These are phyloP conservation scores for Penicillium sp. DNA, from an alignment of 2,329 filamentous ascomycete species.

Conservation along the genomic window DNA sequence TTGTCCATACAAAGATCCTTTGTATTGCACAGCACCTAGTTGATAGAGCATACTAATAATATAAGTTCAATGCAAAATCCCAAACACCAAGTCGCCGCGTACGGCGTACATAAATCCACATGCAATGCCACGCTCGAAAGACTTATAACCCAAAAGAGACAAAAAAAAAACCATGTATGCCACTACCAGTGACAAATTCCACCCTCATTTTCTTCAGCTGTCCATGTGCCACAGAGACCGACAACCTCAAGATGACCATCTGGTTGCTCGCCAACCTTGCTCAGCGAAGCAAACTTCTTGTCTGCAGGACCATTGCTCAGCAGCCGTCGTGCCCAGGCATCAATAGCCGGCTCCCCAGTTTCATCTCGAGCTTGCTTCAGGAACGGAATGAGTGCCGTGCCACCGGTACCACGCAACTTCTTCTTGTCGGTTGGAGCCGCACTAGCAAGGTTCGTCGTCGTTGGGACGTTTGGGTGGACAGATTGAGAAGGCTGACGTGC, in stretches of 20 bases:
- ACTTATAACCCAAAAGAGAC: background rate
- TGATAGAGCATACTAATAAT: background rate
- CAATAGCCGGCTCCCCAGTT: conserved; percentile 86
- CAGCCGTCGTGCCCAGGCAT: conserved; percentile 59
- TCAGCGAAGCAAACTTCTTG: conserved; percentile 44
- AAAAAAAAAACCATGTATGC: background rate
- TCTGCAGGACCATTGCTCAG: conserved; percentile 52
- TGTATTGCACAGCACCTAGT: too few species aligned
- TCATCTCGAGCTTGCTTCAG: conserved; percentile 95
- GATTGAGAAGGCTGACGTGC: conserved; percentile 62
- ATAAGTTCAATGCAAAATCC: background rate
- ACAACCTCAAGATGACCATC: conserved; percentile 58
- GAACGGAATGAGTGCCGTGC: conserved; percentile 91
- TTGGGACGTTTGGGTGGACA: conserved; percentile 46
- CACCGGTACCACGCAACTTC: conserved; percentile 83
- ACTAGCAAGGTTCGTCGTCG: conserved; percentile 61
- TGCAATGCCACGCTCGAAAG: conserved; percentile 21
- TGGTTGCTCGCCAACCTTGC: conserved; percentile 53
- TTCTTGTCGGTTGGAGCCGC: conserved; percentile 44
- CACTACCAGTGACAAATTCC: conserved; percentile 56
- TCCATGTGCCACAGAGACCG: conserved; percentile 82
- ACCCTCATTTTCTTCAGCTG: conserved; percentile 76
- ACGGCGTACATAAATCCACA: background rate
- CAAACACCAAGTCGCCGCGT: background rate
- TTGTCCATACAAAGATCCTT: background rate